Evolutionary conservation across 495 filamentous ascomycete species (phyloP).

Genomic region (Trypethelium eluteriae): DNA sequence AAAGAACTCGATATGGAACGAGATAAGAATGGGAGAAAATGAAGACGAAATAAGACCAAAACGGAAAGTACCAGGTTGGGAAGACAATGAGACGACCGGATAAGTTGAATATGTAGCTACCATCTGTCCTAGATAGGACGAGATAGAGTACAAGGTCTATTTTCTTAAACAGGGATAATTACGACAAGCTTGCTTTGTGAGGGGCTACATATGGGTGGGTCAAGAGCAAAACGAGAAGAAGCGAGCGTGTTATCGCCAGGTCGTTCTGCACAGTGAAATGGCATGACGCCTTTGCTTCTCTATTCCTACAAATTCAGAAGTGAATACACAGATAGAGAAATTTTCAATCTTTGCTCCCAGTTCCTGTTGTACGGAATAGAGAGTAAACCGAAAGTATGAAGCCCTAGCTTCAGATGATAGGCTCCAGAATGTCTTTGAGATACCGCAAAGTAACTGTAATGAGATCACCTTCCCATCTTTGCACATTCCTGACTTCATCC

Average conservation of each 20-base stretch:
- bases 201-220: no score
- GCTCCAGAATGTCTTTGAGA: slow-evolving; percentile 4
- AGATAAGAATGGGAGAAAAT: background rate
- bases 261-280: background rate
- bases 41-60: background rate
- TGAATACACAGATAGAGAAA: background rate
- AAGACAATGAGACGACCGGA: background rate
- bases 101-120: no score
- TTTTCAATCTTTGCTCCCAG: background rate
- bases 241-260: background rate
- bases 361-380: background rate
- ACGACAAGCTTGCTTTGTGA: no score
- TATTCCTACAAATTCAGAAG: background rate
- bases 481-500: background rate
- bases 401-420: background rate
- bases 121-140: no score
- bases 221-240: background rate
- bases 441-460: background rate
- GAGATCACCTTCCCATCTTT: slow-evolving; percentile 3
- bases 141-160: no score
- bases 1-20: background rate
- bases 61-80: background rate
- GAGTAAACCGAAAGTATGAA: background rate
- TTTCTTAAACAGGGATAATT: no score
- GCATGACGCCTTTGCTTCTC: background rate